Evolutionary conservation across 1,139 yeast genomes (phyloP).

Genomic region (Wickerhamomyces sp.): DNA sequence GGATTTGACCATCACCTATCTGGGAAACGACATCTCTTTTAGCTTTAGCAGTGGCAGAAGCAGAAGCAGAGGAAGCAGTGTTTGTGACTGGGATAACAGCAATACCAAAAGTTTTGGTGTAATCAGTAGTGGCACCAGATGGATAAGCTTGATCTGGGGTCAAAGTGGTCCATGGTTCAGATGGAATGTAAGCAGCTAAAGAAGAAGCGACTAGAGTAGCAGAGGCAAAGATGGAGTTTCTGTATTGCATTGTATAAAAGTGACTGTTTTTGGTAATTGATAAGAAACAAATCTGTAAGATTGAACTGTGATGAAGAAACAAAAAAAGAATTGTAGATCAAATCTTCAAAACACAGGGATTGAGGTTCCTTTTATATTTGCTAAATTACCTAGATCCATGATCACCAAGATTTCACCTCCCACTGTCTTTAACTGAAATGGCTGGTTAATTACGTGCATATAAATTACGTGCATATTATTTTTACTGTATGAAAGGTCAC

Average conservation of each 20-base stretch:
- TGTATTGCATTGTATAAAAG: constrained; percentile 24
- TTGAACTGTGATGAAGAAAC: neutral
- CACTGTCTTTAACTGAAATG: too few relatives aligned
- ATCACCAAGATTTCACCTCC: too few relatives aligned
- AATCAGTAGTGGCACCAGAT: constrained; percentile 55
- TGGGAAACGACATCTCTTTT: constrained; percentile 41
- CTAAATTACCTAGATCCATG: too few relatives aligned
- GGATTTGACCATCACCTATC: constrained; percentile 59
- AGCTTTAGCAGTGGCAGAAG: constrained; percentile 23
- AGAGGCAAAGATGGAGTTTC: constrained; percentile 31
- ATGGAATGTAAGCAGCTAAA: constrained; percentile 57
- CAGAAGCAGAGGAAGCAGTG: constrained; percentile 23
- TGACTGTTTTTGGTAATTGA: neutral
- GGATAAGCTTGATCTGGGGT: constrained; percentile 51
- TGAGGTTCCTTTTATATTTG: neutral
- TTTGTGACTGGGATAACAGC: constrained; percentile 48
- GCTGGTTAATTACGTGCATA: too few relatives aligned
- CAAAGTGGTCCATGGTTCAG: constrained; percentile 67
- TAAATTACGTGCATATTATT: too few relatives aligned
- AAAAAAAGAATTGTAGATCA: neutral
- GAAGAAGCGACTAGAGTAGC: constrained; percentile 41
- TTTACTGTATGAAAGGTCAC: too few relatives aligned
- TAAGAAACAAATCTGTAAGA: neutral
- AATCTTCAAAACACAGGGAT: neutral
- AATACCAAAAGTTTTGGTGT: constrained; percentile 58